Evolutionary conservation across 257 asterid genomes (phyloP).

Genomic region (Osmanthus fragrans): DNA sequence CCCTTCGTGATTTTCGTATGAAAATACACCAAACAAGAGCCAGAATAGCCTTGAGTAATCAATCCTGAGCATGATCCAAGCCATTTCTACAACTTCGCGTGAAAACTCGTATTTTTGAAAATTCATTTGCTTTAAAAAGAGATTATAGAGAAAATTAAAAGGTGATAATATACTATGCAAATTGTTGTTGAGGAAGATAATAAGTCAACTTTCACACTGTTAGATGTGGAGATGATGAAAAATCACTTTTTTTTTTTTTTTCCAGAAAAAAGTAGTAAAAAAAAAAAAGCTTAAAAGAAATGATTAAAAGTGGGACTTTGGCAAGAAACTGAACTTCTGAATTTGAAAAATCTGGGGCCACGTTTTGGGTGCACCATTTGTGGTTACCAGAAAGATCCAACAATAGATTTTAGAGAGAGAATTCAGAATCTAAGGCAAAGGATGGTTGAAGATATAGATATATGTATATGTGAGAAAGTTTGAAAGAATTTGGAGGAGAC

Average conservation of each 20-base stretch:
- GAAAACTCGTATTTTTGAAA: conserved; percentile 42
- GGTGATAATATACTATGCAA: neutral
- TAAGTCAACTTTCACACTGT: conserved; percentile 14
- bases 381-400: conserved; percentile 27
- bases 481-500: conserved; percentile 9
- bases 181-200: neutral
- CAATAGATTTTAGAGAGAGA: conserved; percentile 9
- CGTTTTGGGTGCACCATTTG: conserved; percentile 51
- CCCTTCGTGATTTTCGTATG: conserved; percentile 83
- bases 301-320: conserved; percentile 32
- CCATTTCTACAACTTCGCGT: conserved; percentile 49
- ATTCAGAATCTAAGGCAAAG: conserved; percentile 4
- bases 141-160: neutral
- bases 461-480: neutral
- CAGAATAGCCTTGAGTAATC: conserved; percentile 81
- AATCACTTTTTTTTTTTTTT: neutral
- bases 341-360: conserved; percentile 72
- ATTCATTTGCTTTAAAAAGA: conserved; percentile 36
- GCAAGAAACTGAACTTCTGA: conserved; percentile 39
- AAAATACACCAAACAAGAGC: conserved; percentile 67
- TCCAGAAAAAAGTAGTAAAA: neutral
- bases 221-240: conserved; percentile 17
- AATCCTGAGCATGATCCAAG: conserved; percentile 77
- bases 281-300: conserved; percentile 10
- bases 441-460: neutral